Conservation (phyloP, 2,329 filamentous ascomycete genomes). For the Aspergillus oerlinghausenensis region DNA sequence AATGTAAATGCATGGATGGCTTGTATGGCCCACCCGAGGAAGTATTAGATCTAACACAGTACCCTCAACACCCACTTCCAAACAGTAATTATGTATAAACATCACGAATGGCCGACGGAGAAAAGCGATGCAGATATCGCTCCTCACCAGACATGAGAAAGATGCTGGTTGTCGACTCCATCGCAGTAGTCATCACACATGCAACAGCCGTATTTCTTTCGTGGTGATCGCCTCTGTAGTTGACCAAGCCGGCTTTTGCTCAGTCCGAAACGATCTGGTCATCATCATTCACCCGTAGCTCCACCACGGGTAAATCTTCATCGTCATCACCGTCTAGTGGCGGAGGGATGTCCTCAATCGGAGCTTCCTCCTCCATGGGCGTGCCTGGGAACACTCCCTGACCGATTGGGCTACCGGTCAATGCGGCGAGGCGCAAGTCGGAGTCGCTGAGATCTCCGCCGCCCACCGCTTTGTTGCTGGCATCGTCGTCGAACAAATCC, state of each 20-base stretch:
- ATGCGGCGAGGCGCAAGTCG: slow-evolving; percentile 28
- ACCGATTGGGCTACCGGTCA: slow-evolving; percentile 23
- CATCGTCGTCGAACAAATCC: slow-evolving; percentile 34
- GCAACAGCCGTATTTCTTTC: not conserved
- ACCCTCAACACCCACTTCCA: not conserved
- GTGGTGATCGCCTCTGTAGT: slow-evolving; percentile 1
- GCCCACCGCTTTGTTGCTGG: slow-evolving; percentile 38
- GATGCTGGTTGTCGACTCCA: slow-evolving; percentile 1
- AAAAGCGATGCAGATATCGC: not conserved
- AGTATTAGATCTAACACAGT: not conserved
- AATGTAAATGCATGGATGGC: not conserved
- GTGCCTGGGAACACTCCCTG: slow-evolving; percentile 16
- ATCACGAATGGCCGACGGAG: not conserved
- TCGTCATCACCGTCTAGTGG: slow-evolving; percentile 29
- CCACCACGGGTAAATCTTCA: slow-evolving; percentile 39
- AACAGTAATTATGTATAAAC: not conserved
- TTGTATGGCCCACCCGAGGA: not conserved
- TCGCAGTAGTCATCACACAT: not conserved
- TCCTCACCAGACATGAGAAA: not conserved
- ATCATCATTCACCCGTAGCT: slow-evolving; percentile 37
- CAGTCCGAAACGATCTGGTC: slow-evolving; percentile 22
- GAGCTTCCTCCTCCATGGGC: slow-evolving; percentile 23
- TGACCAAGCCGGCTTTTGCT: not conserved
- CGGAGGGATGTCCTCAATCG: slow-evolving; percentile 29
- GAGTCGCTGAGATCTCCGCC: slow-evolving; percentile 32